phyloP scores from a whole-genome alignment of 257 asterid genomes.

The Plantago ovata region DNA sequence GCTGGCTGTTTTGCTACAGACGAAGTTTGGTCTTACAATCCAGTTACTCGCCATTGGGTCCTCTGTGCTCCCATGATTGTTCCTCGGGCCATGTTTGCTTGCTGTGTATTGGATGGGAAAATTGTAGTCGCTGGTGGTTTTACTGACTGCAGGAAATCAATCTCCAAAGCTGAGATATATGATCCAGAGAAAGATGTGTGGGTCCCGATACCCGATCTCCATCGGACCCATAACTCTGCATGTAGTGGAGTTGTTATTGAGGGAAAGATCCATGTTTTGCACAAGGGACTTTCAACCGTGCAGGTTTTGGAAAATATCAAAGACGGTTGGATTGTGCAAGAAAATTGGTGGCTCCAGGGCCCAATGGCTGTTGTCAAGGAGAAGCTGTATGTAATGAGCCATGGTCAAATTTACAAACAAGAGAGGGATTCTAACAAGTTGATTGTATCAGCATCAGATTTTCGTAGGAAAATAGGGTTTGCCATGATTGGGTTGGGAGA shows the following conservation, averaged over 20 bases:
- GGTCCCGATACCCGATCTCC: constrained; percentile 87
- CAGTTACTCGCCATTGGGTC: constrained; percentile 60
- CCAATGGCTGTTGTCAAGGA: constrained; percentile 89
- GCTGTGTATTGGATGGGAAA: constrained; percentile 85
- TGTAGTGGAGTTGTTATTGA: constrained; percentile 79
- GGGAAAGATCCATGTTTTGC: constrained; percentile 81
- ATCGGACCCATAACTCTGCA: constrained; percentile 78
- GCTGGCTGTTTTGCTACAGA: constrained; percentile 93
- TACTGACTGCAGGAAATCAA: constrained; percentile 84
- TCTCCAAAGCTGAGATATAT: constrained; percentile 84
- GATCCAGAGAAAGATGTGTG: constrained; percentile 81
- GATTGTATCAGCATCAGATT: constrained; percentile 72
- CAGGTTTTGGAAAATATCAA: constrained; percentile 65
- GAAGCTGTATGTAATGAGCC: constrained; percentile 80
- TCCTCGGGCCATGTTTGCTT: constrained; percentile 97
- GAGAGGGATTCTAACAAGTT: constrained; percentile 59
- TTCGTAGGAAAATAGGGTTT: constrained; percentile 69
- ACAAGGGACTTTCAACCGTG: constrained; percentile 86
- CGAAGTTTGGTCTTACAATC: constrained; percentile 93
- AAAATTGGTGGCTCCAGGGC: constrained; percentile 91
- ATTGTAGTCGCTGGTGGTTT: constrained; percentile 95
- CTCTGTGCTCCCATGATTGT: constrained; percentile 71
- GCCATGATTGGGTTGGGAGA: constrained; percentile 86
- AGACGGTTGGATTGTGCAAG: constrained; percentile 81
- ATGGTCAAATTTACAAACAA: constrained; percentile 75